Evolutionary conservation across 2,329 filamentous ascomycete species (phyloP), one percentile per base, ranked within the genome.

Genomic region (Sclerotiophoma versabilis): DNA sequence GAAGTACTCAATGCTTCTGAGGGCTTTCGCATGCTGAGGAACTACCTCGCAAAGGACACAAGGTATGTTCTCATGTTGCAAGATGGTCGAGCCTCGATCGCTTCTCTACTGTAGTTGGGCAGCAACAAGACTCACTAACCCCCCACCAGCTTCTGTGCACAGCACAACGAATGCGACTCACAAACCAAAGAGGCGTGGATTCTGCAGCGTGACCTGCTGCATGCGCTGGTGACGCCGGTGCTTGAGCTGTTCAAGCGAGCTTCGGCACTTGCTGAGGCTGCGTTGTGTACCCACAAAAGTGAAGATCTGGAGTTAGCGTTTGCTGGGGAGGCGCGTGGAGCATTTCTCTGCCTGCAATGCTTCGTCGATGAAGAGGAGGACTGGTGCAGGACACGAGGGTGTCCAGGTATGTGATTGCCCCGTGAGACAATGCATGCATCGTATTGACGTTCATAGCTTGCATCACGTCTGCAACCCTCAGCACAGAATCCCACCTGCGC

Each of bases 301-400:
- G 77, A 80, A 49, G 83, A 86, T 51, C 77, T 83, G 5, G 84
- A 86, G 63, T 77, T 83, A 34, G 84, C 83, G 2, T 86, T 84
- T 67, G 77, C 79, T 1, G 81, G 82, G 5, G 80, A 83, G 46
- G 83, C 83, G 4, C 79, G 84, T 37, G 79, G 79, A 54, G 83
- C 84, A 1, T 86, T 84, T 64, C 73, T 84, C 46, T 86, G 83
- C 79, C 75, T 87, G 29, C 81, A 85, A 57, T 85, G 82, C 69
- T 84, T 86, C 54, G 69, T 86, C 19, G 76, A 74, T 10, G 83
- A 84, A 45, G 83, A 84, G 59, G 79, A 81, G 54, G 81, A 85
- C 57, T 86, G 83, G 83, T 84, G 82, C 62, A 73, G 79, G 52
- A 84, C 82, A 2, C 71, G 77, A 22, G 82, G 83, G 22, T 86